Evolutionary conservation across 2,329 filamentous ascomycete genomes (phyloP).

Genomic region (Huntiella moniliformis): DNA sequence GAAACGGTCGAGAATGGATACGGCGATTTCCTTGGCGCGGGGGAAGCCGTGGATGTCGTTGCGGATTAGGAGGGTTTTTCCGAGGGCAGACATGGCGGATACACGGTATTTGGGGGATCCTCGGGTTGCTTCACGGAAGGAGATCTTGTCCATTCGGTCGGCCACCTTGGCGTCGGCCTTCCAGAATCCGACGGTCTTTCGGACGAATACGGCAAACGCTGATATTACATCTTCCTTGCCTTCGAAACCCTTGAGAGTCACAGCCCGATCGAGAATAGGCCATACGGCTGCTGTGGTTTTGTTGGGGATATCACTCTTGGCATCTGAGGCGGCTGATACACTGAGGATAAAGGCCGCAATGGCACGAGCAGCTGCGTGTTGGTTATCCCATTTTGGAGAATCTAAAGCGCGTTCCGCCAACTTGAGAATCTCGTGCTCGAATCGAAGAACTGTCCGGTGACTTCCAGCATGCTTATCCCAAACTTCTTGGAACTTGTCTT

Average conservation of each 20-base stretch:
- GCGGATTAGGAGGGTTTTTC: slow-evolving; percentile 49
- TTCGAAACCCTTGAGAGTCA: slow-evolving; percentile 78
- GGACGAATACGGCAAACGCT: slow-evolving; percentile 61
- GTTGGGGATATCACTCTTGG: slow-evolving; percentile 39
- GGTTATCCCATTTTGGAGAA: slow-evolving; percentile 73
- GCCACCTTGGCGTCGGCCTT: slow-evolving; percentile 31
- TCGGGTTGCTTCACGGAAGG: slow-evolving; percentile 71
- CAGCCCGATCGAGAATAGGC: slow-evolving; percentile 64
- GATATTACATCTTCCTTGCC: slow-evolving; percentile 75
- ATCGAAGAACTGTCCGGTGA: slow-evolving; percentile 60
- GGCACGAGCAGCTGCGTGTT: slow-evolving; percentile 70
- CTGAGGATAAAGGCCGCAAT: slow-evolving; percentile 46
- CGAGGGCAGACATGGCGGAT: slow-evolving; percentile 53
- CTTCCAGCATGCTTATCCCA: slow-evolving; percentile 88
- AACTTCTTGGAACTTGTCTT: slow-evolving; percentile 61
- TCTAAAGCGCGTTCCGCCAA: slow-evolving; percentile 52
- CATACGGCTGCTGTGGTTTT: slow-evolving; percentile 48
- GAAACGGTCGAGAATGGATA: no score
- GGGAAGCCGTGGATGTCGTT: slow-evolving; percentile 40
- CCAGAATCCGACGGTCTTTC: slow-evolving; percentile 42
- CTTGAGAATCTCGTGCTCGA: slow-evolving; percentile 61
- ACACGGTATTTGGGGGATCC: slow-evolving; percentile 74
- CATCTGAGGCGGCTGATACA: slow-evolving; percentile 21
- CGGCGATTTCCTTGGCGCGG: slow-evolving; percentile 36
- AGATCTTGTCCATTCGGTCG: slow-evolving; percentile 59